Conservation (phyloP, 2,329 filamentous ascomycete genomes). For the Parascedosporium putredinis region DNA sequence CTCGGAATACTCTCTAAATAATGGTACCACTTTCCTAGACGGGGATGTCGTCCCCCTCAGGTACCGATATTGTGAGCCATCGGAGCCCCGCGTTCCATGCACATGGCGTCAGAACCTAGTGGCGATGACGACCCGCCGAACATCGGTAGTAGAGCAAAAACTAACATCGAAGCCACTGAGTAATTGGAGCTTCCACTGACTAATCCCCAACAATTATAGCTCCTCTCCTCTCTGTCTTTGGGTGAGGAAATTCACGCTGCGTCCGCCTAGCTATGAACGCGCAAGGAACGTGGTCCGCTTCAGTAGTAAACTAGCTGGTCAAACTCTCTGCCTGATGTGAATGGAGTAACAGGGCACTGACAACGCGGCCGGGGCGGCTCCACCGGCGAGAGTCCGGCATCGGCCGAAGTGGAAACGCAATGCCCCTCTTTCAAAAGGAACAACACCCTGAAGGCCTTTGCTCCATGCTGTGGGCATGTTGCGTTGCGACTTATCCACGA, state of each 20-base stretch:
- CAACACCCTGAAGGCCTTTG: not conserved
- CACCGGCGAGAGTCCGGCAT: not conserved
- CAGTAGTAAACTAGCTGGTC: no score
- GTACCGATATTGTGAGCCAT: no score
- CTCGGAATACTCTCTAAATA: no score
- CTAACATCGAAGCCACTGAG: no score
- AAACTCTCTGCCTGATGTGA: no score
- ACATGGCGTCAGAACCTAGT: not conserved
- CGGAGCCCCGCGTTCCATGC: not conserved
- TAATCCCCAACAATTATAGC: not conserved
- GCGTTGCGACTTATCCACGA: not conserved
- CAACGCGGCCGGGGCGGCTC: not conserved
- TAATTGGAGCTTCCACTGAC: not conserved
- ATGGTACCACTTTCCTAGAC: not conserved
- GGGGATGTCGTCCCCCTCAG: not conserved
- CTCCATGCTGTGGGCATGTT: no score
- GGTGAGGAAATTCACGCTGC: not conserved
- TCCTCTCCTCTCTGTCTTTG: not conserved
- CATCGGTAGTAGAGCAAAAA: no score
- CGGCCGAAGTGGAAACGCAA: no score
- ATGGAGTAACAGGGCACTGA: not conserved
- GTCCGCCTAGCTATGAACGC: no score
- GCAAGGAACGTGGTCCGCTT: no score
- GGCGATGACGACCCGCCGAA: conserved; percentile 1
- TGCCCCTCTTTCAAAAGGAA: not conserved